Base-by-base conservation (phyloP, 495 filamentous ascomycete species). In the Hyaloscypha hepaticicola region DNA sequence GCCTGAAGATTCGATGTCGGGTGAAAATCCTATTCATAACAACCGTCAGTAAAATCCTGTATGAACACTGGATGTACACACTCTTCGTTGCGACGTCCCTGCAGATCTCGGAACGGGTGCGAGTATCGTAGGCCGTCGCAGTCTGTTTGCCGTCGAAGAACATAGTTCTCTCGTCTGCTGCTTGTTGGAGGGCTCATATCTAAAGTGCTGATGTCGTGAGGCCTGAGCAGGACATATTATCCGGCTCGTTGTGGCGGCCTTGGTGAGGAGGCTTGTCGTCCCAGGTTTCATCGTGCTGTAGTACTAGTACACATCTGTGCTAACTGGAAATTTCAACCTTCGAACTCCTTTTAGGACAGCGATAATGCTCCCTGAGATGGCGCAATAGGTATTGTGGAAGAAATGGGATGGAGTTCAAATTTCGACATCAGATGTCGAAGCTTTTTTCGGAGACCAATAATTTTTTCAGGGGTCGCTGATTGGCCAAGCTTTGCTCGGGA, bases 11-110 rank as follows among this genome's bases (percentile, higher is more conserved):
- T 74, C 45, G 86, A 74, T 0, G 90, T 90, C 12, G 89, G 80
- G 76, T 96, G 93, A 76, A 99, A 97, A 41, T 74, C 66, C 93
- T 96, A 61, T 38, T 24, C 8, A 31, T 41, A 48, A 52, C 31
- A 52, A 11, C 4, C 26, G 29, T 57, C 28, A n/a, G 19, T 22
- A 19, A 22, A 31, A 57, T 11, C 16, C 22, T n/a, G 38, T 8
- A 45, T 8, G 38, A 8, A 45, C 7, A 11, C n/a, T 11, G 0
- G 22, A 28, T 24, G 19, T 48, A 60, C 63, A 50, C 7, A 70
- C 67, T 57, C 67, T 66, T 33, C 51, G 62, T 50, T 66, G 67
- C 25, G 50, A 5, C 22, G 34, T 33, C 26, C 60, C n/a, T 9
- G 14, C 8, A 22, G 52, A 51, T 41, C 29, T 55, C 24, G 26